A percentile compares a stretch with the other conserved stretches of the same genome.
Conservation (phyloP, 179 eudicot genomes). For the Heliamphora pulchella region DNA sequence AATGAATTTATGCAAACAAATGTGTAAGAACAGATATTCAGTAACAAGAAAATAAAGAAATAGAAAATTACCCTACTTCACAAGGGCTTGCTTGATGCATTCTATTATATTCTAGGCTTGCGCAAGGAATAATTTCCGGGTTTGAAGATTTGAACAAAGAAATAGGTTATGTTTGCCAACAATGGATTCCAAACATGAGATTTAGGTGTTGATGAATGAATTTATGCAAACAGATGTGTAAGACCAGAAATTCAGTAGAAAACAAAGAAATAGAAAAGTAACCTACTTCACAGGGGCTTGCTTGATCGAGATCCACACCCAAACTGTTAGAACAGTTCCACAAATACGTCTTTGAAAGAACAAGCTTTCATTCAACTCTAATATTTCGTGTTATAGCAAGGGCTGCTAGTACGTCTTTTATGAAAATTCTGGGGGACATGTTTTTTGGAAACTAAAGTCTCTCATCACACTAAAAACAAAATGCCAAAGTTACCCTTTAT, state of each 20-base stretch:
- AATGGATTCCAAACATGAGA: background rate
- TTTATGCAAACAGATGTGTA: background rate
- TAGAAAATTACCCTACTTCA: too few species aligned
- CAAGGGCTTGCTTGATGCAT: too few species aligned
- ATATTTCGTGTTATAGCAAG: background rate
- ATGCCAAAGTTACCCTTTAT: background rate
- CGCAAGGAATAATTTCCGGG: background rate
- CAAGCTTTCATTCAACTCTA: background rate
- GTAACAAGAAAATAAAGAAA: too few species aligned
- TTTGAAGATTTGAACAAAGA: background rate
- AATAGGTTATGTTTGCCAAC: background rate
- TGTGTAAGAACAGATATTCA: too few species aligned
- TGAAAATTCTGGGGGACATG: background rate
- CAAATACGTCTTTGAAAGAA: background rate
- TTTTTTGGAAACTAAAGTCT: background rate
- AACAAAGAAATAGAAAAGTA: conserved; percentile 1
- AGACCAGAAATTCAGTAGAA: background rate
- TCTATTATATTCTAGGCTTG: too few species aligned
- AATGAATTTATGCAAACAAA: background rate
- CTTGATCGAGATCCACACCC: background rate
- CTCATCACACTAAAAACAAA: background rate
- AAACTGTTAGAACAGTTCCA: background rate
- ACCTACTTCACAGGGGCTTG: background rate
- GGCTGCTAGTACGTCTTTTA: background rate
- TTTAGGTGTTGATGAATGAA: background rate